Evolutionary conservation across 2,329 filamentous ascomycete genomes (phyloP).

Genomic region (Blastomyces gilchristii): DNA sequence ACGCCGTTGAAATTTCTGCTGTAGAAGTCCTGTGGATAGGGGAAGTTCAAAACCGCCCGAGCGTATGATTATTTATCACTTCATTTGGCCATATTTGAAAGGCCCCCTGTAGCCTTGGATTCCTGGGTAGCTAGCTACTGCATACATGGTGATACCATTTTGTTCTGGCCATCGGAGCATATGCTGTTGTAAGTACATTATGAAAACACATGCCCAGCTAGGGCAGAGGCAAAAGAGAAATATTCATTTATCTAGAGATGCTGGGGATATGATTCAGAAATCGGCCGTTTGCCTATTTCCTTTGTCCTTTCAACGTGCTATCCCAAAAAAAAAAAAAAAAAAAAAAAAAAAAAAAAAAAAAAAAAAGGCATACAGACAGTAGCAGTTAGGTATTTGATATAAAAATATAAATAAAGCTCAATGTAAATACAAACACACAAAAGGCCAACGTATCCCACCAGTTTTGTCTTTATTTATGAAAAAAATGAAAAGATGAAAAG

Average conservation of each 20-base stretch:
- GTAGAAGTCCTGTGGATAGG: too few relatives aligned
- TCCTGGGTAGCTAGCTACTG: too few relatives aligned
- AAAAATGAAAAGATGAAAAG: not conserved
- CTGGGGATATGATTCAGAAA: not conserved
- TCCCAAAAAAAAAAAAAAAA: too few relatives aligned
- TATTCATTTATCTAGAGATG: not conserved
- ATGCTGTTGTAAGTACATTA: not conserved
- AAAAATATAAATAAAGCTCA: not conserved
- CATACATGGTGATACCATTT: too few relatives aligned
- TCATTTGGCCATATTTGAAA: too few relatives aligned
- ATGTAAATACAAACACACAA: not conserved
- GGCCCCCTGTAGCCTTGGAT: too few relatives aligned
- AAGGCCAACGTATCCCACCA: conserved; percentile 1
- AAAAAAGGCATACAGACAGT: not conserved
- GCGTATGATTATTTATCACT: too few relatives aligned
- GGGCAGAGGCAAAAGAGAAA: not conserved
- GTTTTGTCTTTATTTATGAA: not conserved
- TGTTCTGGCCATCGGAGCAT: not conserved
- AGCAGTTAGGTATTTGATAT: conserved; percentile 3
- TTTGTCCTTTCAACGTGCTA: not conserved
- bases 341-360: too few relatives aligned
- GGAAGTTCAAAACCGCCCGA: too few relatives aligned
- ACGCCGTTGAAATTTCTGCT: too few relatives aligned
- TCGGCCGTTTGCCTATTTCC: not conserved
- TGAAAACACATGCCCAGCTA: not conserved